Evolutionary conservation across 371 early-diverging fungal species (phyloP).

Genomic region (Mucor lusitanicus): DNA sequence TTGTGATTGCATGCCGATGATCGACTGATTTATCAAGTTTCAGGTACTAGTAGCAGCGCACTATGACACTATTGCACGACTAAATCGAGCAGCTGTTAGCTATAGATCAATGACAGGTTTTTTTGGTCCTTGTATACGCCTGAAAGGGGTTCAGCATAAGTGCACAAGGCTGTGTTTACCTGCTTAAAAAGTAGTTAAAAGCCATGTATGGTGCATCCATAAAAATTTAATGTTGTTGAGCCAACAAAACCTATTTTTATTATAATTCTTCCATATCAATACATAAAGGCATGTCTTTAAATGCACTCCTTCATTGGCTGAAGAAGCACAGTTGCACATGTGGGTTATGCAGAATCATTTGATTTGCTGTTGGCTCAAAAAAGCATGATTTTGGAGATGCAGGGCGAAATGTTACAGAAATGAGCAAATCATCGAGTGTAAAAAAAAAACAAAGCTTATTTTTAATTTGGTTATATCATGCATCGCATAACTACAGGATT

Average conservation of each 20-base stretch:
- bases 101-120: neutral
- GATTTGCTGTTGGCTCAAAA: neutral
- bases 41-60: neutral
- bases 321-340: neutral
- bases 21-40: neutral
- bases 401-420: neutral
- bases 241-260: neutral
- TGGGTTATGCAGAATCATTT: neutral
- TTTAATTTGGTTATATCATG: neutral
- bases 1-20: neutral
- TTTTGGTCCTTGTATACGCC: neutral
- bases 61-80: neutral
- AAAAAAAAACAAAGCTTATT: neutral
- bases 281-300: neutral
- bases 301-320: neutral
- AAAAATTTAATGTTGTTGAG: neutral
- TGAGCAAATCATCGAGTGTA: neutral
- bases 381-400: neutral
- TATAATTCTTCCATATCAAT: neutral
- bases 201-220: neutral
- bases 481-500: neutral
- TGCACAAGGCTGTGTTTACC: neutral
- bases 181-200: neutral
- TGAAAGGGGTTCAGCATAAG: neutral
- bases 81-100: neutral